Conservation (phyloP, 2,329 filamentous ascomycete genomes). For the Phialophora expanda region DNA sequence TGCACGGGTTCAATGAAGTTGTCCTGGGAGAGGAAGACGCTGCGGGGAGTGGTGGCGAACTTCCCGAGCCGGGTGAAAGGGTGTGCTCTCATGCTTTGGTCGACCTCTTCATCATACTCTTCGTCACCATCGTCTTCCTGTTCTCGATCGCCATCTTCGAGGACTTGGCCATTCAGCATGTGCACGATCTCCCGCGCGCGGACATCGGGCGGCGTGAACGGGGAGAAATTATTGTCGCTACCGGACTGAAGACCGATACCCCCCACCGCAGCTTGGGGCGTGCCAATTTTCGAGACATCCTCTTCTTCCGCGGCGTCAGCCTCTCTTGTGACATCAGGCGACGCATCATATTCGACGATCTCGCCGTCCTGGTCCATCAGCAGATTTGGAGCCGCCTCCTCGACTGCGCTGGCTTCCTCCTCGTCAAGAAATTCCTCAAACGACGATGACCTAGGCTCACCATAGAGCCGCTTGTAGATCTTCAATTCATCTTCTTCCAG, state of each 20-base stretch:
- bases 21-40: conserved; percentile 74
- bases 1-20: conserved; percentile 73
- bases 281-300: not conserved
- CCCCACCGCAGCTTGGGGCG: conserved; percentile 17
- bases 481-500: conserved; percentile 72
- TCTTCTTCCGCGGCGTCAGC: not conserved
- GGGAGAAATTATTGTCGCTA: conserved; percentile 21
- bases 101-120: conserved; percentile 29
- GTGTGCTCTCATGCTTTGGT: conserved; percentile 58
- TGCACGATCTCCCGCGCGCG: conserved; percentile 48
- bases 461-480: conserved; percentile 82
- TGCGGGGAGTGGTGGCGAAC: conserved; percentile 74
- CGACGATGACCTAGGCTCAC: conserved; percentile 61
- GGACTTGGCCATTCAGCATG: conserved; percentile 48
- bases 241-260: conserved; percentile 30
- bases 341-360: conserved; percentile 42
- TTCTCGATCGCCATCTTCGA: conserved; percentile 52
- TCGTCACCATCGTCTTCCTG: conserved; percentile 36
- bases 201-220: conserved; percentile 35
- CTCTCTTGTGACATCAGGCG: conserved; percentile 31
- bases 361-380: conserved; percentile 48
- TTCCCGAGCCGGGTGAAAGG: conserved; percentile 75
- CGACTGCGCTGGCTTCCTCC: conserved; percentile 42
- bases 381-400: conserved; percentile 43
- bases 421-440: conserved; percentile 41